Evolutionary conservation across 257 asterid genomes (phyloP), one percentile per base, ranked within the genome.

Genomic region (Cordia subcordata): DNA sequence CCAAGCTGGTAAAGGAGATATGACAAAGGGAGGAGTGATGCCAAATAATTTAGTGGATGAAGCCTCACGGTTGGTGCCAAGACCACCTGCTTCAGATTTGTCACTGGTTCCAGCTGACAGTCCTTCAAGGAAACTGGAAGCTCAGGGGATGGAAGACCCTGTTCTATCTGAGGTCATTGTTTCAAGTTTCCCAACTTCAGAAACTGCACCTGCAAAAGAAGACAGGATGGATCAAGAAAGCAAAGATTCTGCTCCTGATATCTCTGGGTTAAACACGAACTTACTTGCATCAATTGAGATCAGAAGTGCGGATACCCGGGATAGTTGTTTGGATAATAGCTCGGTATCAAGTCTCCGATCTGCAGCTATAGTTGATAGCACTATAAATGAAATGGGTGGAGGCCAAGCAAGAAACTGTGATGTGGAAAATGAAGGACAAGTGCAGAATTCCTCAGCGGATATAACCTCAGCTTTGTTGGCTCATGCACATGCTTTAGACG

Each of bases 401-500:
- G 35, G 35, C 35, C 35, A 27, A 27, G 35, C 63, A 63, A 58
- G 47, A 60, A 39, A 35, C 45, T 58, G 62, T 39, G 68, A 38
- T 21, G 58, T 53, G 65, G 71, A 59, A 55, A 63, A n/a, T 49
- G 59, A 63, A 49, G 71, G 35, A 27, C 35, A 27, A 27, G 3
- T 27, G 35, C 35, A 27, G 6, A 27, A 27, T 27, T 6, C 35
- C 35, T 27, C 35, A 27, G 35, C 6, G 3, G 35, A 55, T 60
- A 47, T 56, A 72, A 60, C 63, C 75, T 49, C 33, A 63, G n/a
- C 17, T 6, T 1, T 35, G 63, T 55, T 6, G 35, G 35, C 72
- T 65, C 47, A 39, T 65, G 22, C 72, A 42, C 47, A 10, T 9
- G 15, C 15, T 3, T 42, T 12, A 42, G 47, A 42, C 47, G 1